Evolutionary conservation across 2,329 filamentous ascomycete species (phyloP), one percentile per base, ranked within the genome.

Genomic region (Sarocladium strictum): DNA sequence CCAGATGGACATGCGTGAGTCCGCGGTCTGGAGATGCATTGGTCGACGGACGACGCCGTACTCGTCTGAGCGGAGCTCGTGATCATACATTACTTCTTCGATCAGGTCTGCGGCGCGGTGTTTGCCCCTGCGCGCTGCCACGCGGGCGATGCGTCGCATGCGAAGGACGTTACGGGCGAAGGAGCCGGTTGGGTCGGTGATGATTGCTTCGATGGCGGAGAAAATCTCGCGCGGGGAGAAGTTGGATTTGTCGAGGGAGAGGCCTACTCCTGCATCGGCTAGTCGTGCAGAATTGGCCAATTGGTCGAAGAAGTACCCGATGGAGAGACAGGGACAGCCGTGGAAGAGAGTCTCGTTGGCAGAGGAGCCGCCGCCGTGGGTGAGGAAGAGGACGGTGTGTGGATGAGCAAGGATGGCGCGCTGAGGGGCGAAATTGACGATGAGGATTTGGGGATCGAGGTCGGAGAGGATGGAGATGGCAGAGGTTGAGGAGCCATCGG

Each of bases 1-100:
- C 63, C 65, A 73, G 4, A 55, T 37, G 0, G 70, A 62, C 70
- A 76, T 76, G 15, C 72, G 63, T 57, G 65, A 64, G 56, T 75
- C 71, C 0, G 73, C 72, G 2, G 72, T 75, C 60, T 76, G 69
- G 11, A 75, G 61, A 56, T 76, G 72, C 68, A 73, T 74, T 1
- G 70, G 69, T 1, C 64, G 60, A 2, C 62, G 43, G 53, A 61
- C 60, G 4, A 40, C 21, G 19, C 54, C 62, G 1, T 23, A 27
- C 14, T 58, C 57, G 1, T 53, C 54, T 38, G 62, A 54, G 1
- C 64, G 53, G 4, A 64, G 58, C 41, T 67, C 64, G 40, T 64
- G 60, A 43, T 75, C 73, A 24, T 66, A 64, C 57, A 75, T 61
- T 12, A 74, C 58, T 57, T 76, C 72, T 53, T 75, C 73, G 6